phyloP scores from a whole-genome alignment of 1,284 basidiomycete genomes.

The Boletus holoroseus region DNA sequence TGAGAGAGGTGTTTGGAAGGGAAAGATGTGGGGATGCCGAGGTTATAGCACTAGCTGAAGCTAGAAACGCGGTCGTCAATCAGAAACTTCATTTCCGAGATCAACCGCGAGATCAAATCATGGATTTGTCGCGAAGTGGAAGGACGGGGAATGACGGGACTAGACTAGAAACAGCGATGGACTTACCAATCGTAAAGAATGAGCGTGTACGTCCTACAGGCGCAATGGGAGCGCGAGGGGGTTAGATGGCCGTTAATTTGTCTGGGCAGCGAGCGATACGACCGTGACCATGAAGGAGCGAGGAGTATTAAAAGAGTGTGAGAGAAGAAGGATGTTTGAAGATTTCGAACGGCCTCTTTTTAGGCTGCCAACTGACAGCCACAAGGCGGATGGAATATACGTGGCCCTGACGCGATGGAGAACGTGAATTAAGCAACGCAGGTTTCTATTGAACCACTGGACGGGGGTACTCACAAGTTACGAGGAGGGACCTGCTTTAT shows the following conservation, averaged over 20 bases:
- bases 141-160: conserved; percentile 5
- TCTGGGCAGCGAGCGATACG: conserved; percentile 4
- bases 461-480: not conserved
- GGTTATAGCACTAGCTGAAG: conserved; percentile 16
- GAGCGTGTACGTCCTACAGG: conserved; percentile 10
- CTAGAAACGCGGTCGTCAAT: conserved; percentile 17
- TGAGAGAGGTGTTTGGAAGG: conserved; percentile 10
- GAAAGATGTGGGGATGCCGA: conserved; percentile 1
- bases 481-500: not conserved
- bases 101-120: conserved; percentile 4
- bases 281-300: conserved; percentile 21
- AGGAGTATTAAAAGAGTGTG: conserved; percentile 3
- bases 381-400: conserved; percentile 14
- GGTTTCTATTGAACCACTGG: not conserved
- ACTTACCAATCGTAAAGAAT: conserved; percentile 27
- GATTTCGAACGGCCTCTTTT: conserved; percentile 8
- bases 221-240: not conserved
- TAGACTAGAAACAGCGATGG: not conserved
- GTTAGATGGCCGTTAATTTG: not conserved
- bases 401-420: conserved; percentile 12
- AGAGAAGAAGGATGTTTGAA: conserved; percentile 2
- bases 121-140: conserved; percentile 2
- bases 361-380: conserved; percentile 6
- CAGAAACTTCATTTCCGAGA: conserved; percentile 18
- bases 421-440: conserved; percentile 5